phyloP scores from a whole-genome alignment of 2,329 filamentous ascomycete genomes.

The Corinectria fuckeliana region DNA sequence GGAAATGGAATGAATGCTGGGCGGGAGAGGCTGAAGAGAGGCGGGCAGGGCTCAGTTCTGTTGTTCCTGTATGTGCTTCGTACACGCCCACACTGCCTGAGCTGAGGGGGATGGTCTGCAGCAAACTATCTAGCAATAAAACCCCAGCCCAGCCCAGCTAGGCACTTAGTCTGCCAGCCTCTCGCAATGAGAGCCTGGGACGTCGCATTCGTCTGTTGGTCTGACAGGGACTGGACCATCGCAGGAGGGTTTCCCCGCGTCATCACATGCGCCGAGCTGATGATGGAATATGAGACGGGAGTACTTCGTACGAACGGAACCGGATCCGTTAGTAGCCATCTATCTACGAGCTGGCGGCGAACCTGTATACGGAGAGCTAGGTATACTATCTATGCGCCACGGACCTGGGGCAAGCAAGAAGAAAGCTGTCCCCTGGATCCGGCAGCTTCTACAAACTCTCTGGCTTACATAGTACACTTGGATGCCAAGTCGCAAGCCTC shows the following conservation, averaged over 20 bases:
- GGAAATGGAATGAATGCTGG: not conserved
- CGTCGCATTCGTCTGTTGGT: not conserved
- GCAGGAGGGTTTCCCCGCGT: conserved; percentile 10
- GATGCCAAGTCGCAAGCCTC: not conserved
- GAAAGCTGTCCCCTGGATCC: too few species aligned
- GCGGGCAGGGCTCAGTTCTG: not conserved
- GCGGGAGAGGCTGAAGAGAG: conserved; percentile 9
- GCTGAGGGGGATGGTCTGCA: conserved; percentile 4
- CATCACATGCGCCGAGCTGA: conserved; percentile 15
- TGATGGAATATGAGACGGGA: conserved; percentile 11
- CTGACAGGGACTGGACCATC: not conserved
- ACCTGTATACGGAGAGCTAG: not conserved
- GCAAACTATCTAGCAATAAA: conserved; percentile 8
- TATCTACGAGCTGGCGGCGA: too few species aligned
- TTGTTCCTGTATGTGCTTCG: not conserved
- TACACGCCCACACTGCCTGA: too few species aligned
- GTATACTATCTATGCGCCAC: too few species aligned
- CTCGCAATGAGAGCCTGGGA: not conserved
- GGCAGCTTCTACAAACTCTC: not conserved
- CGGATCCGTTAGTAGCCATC: too few species aligned
- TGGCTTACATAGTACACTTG: too few species aligned
- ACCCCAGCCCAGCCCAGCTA: not conserved
- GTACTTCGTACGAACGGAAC: too few species aligned
- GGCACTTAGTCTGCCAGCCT: too few species aligned
- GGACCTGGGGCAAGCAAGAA: not conserved